Conservation (phyloP, 1,139 yeast species). For the Sugiyamaella sp. region DNA sequence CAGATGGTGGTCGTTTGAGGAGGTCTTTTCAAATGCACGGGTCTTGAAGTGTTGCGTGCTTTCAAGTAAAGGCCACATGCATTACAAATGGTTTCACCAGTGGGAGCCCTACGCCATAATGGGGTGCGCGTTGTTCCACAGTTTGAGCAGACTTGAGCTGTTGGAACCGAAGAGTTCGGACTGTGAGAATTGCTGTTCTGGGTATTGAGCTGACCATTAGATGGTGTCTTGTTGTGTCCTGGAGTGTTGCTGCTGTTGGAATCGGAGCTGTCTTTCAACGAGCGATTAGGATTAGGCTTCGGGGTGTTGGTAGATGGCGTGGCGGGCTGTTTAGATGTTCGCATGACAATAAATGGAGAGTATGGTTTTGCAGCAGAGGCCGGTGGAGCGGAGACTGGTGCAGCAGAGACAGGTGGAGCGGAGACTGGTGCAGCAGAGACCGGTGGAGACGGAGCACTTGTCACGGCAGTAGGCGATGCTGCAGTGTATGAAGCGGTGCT, state of each 20-base stretch:
- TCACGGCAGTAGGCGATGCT: not conserved
- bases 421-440: not conserved
- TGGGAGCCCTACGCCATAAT: constrained; percentile 69
- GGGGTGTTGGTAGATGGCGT: not conserved
- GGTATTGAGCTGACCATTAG: not conserved
- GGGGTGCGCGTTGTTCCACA: constrained; percentile 73
- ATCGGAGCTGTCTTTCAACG: not conserved
- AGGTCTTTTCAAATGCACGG: constrained; percentile 56
- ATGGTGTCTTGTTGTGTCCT: not conserved
- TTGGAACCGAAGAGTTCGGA: constrained; percentile 14
- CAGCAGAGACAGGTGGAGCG: not conserved
- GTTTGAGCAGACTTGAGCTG: constrained; percentile 58
- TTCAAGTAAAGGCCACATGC: constrained; percentile 64
- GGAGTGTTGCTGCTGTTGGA: not conserved
- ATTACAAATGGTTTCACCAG: constrained; percentile 66
- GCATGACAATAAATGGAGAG: constrained; percentile 24
- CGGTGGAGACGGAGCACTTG: not conserved
- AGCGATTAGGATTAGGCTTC: not conserved
- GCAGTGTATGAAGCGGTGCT: no score
- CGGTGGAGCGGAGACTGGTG: not conserved
- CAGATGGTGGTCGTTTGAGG: constrained; percentile 23
- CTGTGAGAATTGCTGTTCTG: not conserved
- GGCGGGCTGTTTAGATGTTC: constrained; percentile 19
- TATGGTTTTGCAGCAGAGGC: constrained; percentile 13
- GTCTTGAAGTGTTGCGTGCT: constrained; percentile 48